phyloP scores from a whole-genome alignment of 805 yeast species.

The Teunomyces cretensis region DNA sequence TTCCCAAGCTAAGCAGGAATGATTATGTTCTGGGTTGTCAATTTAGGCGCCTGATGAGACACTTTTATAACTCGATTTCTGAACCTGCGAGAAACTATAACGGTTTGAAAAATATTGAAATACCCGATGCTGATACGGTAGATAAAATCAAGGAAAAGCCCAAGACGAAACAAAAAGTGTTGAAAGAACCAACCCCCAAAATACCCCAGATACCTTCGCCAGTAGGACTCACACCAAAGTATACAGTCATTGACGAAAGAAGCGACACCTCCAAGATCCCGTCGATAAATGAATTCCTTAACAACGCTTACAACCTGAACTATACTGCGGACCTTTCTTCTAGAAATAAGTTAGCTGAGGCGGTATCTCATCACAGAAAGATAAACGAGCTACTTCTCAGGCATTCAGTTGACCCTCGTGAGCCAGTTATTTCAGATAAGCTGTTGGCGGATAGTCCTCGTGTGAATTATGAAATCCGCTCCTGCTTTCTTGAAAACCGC shows the following conservation, averaged over 20 bases:
- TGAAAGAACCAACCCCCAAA: too few relatives aligned
- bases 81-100: background rate
- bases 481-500: background rate
- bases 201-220: too few relatives aligned
- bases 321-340: background rate
- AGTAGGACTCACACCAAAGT: too few relatives aligned
- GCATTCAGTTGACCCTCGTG: background rate
- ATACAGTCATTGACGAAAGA: background rate
- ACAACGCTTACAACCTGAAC: background rate
- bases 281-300: background rate
- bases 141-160: background rate
- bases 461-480: background rate
- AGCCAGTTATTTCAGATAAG: background rate
- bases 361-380: background rate
- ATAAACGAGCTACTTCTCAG: background rate
- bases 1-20: background rate
- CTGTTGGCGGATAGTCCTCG: background rate
- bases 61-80: background rate
- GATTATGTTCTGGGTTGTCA: constrained; percentile 3
- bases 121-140: background rate
- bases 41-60: background rate
- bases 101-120: background rate
- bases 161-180: background rate
- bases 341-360: background rate
- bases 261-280: background rate